Conservation (phyloP, 1,139 yeast species). For the Sugiyamaella neomexicana region DNA sequence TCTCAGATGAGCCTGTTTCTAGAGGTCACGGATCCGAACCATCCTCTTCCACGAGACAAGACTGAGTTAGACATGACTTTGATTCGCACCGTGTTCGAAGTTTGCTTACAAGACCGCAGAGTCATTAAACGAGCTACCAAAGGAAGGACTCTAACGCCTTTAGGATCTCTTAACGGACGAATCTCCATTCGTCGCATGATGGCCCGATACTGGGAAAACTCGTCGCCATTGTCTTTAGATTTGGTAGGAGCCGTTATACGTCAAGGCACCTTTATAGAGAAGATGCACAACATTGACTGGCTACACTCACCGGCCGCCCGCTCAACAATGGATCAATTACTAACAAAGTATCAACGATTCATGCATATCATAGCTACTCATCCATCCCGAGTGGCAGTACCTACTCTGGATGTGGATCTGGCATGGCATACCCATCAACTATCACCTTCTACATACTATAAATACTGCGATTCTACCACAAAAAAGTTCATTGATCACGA, state of each 20-base stretch:
- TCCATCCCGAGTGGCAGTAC: slow-evolving; percentile 35
- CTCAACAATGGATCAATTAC: slow-evolving; percentile 33
- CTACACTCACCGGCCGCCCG: slow-evolving; percentile 34
- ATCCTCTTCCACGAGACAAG: background rate
- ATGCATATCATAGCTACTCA: slow-evolving; percentile 23
- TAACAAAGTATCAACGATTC: slow-evolving; percentile 39
- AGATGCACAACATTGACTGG: slow-evolving; percentile 42
- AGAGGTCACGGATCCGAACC: slow-evolving; percentile 4
- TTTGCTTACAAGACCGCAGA: background rate
- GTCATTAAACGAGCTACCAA: background rate
- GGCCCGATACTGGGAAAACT: slow-evolving; percentile 32
- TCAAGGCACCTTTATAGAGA: slow-evolving; percentile 41
- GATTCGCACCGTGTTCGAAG: background rate
- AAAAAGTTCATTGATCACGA: slow-evolving; percentile 38
- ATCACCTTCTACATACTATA: slow-evolving; percentile 35
- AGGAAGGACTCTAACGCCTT: background rate
- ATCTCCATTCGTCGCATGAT: slow-evolving; percentile 17
- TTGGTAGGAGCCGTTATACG: slow-evolving; percentile 42
- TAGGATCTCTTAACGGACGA: slow-evolving; percentile 3
- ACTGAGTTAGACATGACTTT: slow-evolving; percentile 14
- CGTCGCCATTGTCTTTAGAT: slow-evolving; percentile 30
- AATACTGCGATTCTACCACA: slow-evolving; percentile 29
- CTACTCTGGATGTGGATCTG: slow-evolving; percentile 46
- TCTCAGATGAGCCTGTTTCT: slow-evolving; percentile 1
- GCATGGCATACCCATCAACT: slow-evolving; percentile 48